phyloP scores from a whole-genome alignment of 768 basidiomycete species.

The Cystofilobasidium bisporidii region DNA sequence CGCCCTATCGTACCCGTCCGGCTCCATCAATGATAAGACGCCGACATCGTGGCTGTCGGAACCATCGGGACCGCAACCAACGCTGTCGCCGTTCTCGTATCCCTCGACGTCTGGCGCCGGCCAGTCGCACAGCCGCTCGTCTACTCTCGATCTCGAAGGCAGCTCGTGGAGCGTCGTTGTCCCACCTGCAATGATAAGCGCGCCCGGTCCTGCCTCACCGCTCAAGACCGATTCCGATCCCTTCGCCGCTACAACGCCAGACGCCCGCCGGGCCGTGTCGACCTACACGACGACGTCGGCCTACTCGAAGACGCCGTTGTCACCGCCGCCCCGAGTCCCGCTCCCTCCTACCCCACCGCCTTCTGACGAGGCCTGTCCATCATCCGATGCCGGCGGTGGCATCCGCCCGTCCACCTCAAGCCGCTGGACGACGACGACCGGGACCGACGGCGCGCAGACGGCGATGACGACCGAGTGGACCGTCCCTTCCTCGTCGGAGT shows the following conservation, averaged over 20 bases:
- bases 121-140: background rate
- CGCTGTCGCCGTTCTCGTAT: background rate
- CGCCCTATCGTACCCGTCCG: background rate
- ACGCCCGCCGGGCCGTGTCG: constrained; percentile 11
- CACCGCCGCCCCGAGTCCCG: constrained; percentile 1
- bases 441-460: background rate
- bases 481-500: background rate
- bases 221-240: background rate
- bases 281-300: background rate
- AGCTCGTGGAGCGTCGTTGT: background rate
- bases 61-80: background rate
- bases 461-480: background rate
- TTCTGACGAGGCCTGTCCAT: background rate
- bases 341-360: constrained; percentile 7
- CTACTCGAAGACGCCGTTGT: constrained; percentile 1
- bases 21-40: background rate
- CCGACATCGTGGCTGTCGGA: background rate
- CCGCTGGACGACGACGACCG: background rate
- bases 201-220: background rate
- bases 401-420: background rate
- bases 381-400: background rate
- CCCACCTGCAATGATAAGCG: background rate
- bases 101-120: background rate
- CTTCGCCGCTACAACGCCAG: background rate
- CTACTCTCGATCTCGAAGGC: background rate